Percentiles rank a stretch among this genome's conserved stretches.
phyloP scores from a whole-genome alignment of 2,329 filamentous ascomycete species.

The Botryosphaeria agaves region DNA sequence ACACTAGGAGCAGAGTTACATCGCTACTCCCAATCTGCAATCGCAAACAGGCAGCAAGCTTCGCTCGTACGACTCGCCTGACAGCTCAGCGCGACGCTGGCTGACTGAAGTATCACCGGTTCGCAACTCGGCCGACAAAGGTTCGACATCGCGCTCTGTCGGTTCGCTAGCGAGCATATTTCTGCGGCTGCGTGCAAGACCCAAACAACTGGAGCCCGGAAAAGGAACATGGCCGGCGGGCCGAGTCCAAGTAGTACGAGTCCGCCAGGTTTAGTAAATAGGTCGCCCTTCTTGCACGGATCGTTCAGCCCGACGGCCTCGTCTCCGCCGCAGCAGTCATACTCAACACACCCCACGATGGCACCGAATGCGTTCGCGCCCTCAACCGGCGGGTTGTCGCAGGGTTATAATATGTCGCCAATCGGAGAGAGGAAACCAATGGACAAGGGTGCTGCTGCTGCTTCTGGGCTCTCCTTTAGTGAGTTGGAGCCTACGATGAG shows the following conservation, averaged over 20 bases:
- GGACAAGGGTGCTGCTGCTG: slow-evolving; percentile 17
- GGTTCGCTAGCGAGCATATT: not conserved
- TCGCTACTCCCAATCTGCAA: too few relatives aligned
- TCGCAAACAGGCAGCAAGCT: not conserved
- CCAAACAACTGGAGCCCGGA: not conserved
- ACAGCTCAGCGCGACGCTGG: not conserved
- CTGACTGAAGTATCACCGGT: not conserved
- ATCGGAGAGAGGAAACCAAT: slow-evolving; percentile 22
- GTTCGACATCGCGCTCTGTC: not conserved
- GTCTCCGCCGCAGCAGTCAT: slow-evolving; percentile 18
- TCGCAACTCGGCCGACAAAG: not conserved
- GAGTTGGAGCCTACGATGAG: slow-evolving; percentile 15
- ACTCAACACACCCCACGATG: slow-evolving; percentile 18
- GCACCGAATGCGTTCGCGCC: slow-evolving; percentile 22
- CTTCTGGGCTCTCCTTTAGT: slow-evolving; percentile 17
- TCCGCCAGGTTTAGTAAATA: slow-evolving; percentile 21
- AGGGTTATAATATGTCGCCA: slow-evolving; percentile 21
- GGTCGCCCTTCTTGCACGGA: slow-evolving; percentile 17
- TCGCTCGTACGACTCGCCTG: not conserved
- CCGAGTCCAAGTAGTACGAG: slow-evolving; percentile 24
- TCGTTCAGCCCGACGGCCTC: slow-evolving; percentile 22
- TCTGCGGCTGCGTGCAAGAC: not conserved
- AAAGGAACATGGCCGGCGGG: slow-evolving; percentile 3
- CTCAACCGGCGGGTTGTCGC: slow-evolving; percentile 9
- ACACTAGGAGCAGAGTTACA: too few relatives aligned